These are phyloP conservation scores for Volutella citrinella DNA, from an alignment of 2,329 filamentous ascomycete species.

Conservation along the genomic window DNA sequence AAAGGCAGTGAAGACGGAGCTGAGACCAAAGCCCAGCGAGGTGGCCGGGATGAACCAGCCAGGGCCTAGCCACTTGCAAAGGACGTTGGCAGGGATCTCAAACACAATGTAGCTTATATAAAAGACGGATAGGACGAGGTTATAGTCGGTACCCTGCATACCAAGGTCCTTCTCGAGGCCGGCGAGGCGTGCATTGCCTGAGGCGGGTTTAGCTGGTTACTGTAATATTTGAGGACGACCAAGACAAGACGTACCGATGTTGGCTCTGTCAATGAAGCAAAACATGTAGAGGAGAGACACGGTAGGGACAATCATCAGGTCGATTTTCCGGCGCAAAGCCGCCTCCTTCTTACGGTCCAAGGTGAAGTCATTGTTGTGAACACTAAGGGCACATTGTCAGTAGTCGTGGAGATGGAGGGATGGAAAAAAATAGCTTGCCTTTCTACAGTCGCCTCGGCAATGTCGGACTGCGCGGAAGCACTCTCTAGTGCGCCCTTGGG, in stretches of 20 bases:
- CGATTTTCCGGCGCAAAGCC: constrained; percentile 63
- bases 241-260: not conserved
- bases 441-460: too few species aligned
- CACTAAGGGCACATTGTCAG: too few species aligned
- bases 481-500: too few species aligned
- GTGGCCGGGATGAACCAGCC: constrained; percentile 61
- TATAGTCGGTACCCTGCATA: constrained; percentile 53
- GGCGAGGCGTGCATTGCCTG: constrained; percentile 57
- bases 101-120: constrained; percentile 64
- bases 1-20: constrained; percentile 60
- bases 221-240: not conserved
- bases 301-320: constrained; percentile 60
- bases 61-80: constrained; percentile 61
- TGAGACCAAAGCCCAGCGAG: constrained; percentile 56
- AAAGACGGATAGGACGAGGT: constrained; percentile 56
- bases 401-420: too few species aligned
- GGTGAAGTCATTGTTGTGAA: too few species aligned
- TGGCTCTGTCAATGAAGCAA: constrained; percentile 3
- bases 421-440: too few species aligned
- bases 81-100: constrained; percentile 59
- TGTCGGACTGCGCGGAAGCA: too few species aligned
- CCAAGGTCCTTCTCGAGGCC: constrained; percentile 53
- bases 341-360: too few species aligned
- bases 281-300: constrained; percentile 31
- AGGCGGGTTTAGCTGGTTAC: not conserved